Evolutionary conservation across 176 grass and related monocot genomes (phyloP).

Genomic region (Saccharum officinarum): DNA sequence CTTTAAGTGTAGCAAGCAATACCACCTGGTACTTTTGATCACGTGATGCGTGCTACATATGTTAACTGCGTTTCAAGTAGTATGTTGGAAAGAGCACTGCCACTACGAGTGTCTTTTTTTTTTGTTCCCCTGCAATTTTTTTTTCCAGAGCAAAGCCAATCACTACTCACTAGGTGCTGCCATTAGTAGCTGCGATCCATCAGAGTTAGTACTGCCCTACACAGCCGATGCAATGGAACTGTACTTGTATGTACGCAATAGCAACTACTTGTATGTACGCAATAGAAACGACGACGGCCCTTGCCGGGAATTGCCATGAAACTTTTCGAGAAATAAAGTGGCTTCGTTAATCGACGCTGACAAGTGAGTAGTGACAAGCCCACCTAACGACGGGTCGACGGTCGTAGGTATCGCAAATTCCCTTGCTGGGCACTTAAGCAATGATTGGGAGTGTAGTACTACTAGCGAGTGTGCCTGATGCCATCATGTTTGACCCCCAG

Average conservation of each 20-base stretch:
- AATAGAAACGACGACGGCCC: background rate
- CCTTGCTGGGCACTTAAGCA: slow-evolving; percentile 19
- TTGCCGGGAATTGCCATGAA: background rate
- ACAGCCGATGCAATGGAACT: background rate
- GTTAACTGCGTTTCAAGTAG: background rate
- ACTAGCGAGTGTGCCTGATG: background rate
- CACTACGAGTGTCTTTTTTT: too few species aligned
- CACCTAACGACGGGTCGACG: background rate
- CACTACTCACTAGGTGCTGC: background rate
- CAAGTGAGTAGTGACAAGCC: background rate
- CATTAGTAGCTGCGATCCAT: background rate
- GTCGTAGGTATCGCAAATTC: background rate
- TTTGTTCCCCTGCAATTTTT: background rate
- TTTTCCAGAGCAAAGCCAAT: background rate
- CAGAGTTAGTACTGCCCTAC: background rate
- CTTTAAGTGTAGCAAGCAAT: background rate
- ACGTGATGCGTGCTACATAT: background rate
- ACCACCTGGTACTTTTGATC: background rate
- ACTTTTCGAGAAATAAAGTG: background rate
- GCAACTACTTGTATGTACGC: background rate
- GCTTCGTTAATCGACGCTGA: background rate
- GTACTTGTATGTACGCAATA: background rate
- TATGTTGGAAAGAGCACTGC: background rate
- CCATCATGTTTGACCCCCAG: background rate
- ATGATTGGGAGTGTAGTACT: background rate